These are phyloP conservation scores for Anisodus tanguticus DNA, from an alignment of 257 asterid species.

Conservation along the genomic window DNA sequence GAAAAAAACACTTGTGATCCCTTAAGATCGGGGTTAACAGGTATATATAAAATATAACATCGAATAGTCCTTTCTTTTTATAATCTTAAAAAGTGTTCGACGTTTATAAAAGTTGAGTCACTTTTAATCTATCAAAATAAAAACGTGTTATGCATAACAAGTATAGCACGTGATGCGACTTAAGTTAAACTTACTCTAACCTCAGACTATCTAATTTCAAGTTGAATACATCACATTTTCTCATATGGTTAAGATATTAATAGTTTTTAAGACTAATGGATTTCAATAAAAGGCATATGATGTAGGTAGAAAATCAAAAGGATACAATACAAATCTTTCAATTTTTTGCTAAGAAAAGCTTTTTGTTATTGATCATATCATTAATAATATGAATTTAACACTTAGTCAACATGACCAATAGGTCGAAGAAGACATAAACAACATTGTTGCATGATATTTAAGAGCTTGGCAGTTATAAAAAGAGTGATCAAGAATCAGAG, in stretches of 20 bases:
- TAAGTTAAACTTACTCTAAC: background rate
- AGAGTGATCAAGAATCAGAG: too few relatives aligned
- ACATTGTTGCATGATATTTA: background rate
- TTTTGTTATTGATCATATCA: background rate
- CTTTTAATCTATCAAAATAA: background rate
- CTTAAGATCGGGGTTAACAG: background rate
- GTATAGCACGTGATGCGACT: background rate
- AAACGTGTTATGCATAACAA: background rate
- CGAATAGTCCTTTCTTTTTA: background rate
- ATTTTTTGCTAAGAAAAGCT: background rate
- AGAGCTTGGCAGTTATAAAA: background rate
- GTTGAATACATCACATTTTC: background rate
- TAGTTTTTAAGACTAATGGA: background rate
- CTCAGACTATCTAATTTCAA: background rate
- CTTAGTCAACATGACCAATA: background rate
- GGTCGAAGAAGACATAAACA: background rate
- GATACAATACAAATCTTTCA: background rate
- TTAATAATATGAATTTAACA: background rate
- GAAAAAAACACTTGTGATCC: background rate
- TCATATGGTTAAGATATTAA: background rate
- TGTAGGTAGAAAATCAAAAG: background rate
- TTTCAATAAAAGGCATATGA: background rate
- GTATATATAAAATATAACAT: background rate
- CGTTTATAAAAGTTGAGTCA: background rate
- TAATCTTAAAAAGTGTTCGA: background rate